These are phyloP conservation scores for Nevesoporus exiguus DNA, from an alignment of 768 basidiomycete species.

Conservation along the genomic window DNA sequence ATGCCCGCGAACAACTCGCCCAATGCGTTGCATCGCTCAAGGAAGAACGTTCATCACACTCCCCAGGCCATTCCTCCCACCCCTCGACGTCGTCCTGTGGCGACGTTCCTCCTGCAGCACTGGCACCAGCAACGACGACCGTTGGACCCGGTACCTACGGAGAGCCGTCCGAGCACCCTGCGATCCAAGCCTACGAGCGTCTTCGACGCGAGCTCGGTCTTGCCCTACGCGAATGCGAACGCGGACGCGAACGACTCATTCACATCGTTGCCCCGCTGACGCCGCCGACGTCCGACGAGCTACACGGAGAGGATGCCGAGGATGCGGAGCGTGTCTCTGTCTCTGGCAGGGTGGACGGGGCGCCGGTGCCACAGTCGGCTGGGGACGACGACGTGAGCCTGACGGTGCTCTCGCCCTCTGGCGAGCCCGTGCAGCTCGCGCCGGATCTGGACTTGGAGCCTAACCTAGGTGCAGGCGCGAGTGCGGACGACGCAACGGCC, in stretches of 20 bases:
- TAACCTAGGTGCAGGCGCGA: not conserved
- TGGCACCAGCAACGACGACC: too few relatives aligned
- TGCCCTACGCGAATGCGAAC: constrained; percentile 78
- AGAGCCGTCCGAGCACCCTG: constrained; percentile 38
- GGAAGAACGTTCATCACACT: constrained; percentile 27
- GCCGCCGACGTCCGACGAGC: constrained; percentile 38
- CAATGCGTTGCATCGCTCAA: constrained; percentile 59
- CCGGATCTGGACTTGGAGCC: not conserved
- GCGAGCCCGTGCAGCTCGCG: constrained; percentile 16
- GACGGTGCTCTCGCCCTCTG: constrained; percentile 20
- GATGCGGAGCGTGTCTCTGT: too few relatives aligned
- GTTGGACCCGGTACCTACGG: not conserved
- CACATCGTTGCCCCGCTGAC: constrained; percentile 51
- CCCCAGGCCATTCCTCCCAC: constrained; percentile 21
- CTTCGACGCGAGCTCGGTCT: constrained; percentile 73
- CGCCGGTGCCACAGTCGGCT: too few relatives aligned
- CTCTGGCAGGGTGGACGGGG: too few relatives aligned
- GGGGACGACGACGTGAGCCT: constrained; percentile 3
- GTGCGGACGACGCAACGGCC: constrained; percentile 51
- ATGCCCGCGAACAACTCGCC: constrained; percentile 65
- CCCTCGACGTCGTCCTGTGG: constrained; percentile 19
- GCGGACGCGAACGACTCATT: constrained; percentile 63
- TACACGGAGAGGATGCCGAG: not conserved
- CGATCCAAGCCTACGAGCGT: constrained; percentile 70
- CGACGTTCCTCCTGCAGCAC: not conserved